Percentiles rank a stretch among this genome's conserved stretches.
These are phyloP conservation scores for Candida fluviatilis DNA, from an alignment of 805 yeast genomes.

Conservation along the genomic window DNA sequence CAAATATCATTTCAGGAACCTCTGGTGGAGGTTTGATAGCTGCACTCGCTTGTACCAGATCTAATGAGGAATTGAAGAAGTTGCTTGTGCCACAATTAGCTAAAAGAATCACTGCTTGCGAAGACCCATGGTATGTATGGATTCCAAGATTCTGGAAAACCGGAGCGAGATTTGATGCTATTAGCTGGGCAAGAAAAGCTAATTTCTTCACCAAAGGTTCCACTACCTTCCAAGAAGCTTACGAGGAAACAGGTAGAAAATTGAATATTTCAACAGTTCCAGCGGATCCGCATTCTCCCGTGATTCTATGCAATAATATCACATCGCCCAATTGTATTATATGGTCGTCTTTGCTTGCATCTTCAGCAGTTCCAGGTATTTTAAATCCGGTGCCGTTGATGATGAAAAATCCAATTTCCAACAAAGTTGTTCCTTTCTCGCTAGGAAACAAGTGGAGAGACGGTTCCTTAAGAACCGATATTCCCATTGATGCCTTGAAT, in stretches of 20 bases:
- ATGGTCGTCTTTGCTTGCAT: slow-evolving; percentile 76
- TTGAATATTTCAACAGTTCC: slow-evolving; percentile 77
- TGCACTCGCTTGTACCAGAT: slow-evolving; percentile 64
- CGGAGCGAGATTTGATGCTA: slow-evolving; percentile 75
- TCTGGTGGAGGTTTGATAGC: slow-evolving; percentile 81
- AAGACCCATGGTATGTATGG: slow-evolving; percentile 58
- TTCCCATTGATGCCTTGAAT: slow-evolving; percentile 70
- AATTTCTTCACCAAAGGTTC: slow-evolving; percentile 73
- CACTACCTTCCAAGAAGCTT: slow-evolving; percentile 67
- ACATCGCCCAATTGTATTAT: slow-evolving; percentile 78
- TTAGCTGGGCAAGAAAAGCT: slow-evolving; percentile 67
- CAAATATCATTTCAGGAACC: slow-evolving; percentile 70
- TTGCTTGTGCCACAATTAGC: slow-evolving; percentile 61
- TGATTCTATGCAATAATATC: slow-evolving; percentile 68
- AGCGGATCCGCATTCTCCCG: slow-evolving; percentile 78
- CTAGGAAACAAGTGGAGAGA: slow-evolving; percentile 77
- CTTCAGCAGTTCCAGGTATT: slow-evolving; percentile 82
- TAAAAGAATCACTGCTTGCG: slow-evolving; percentile 62
- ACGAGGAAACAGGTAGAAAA: slow-evolving; percentile 61
- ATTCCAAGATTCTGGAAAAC: slow-evolving; percentile 63
- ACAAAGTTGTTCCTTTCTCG: slow-evolving; percentile 57
- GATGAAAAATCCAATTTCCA: slow-evolving; percentile 49
- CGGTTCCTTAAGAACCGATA: slow-evolving; percentile 75
- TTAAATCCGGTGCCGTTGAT: slow-evolving; percentile 74
- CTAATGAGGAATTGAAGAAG: slow-evolving; percentile 58